Conservation (phyloP, 2,329 filamentous ascomycete species). For the Waltergamsia citrina region DNA sequence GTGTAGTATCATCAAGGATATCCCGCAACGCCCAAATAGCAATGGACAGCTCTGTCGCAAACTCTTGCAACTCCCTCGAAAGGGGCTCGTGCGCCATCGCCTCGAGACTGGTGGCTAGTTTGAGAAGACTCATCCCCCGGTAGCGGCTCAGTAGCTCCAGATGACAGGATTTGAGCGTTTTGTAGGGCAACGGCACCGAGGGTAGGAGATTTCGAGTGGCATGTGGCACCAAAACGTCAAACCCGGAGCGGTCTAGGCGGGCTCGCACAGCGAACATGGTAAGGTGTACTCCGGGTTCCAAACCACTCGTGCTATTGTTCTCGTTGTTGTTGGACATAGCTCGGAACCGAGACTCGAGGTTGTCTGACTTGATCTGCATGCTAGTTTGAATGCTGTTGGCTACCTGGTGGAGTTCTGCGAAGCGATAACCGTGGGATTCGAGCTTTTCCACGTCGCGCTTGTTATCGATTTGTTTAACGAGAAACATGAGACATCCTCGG, state of each 20-base stretch:
- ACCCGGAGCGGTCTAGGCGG: constrained; percentile 40
- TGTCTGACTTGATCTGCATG: constrained; percentile 60
- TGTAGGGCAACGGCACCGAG: constrained; percentile 41
- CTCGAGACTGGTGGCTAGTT: constrained; percentile 18
- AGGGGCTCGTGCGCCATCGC: constrained; percentile 5
- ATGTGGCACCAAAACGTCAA: constrained; percentile 53
- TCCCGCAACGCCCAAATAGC: constrained; percentile 28
- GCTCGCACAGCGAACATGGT: constrained; percentile 49
- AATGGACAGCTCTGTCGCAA: constrained; percentile 33
- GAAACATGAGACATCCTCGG: constrained; percentile 71
- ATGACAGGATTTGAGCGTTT: constrained; percentile 45
- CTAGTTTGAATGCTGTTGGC: constrained; percentile 57
- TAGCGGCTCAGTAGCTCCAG: constrained; percentile 42
- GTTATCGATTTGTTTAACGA: constrained; percentile 54
- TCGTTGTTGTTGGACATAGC: constrained; percentile 58
- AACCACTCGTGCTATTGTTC: constrained; percentile 26
- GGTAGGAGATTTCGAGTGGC: constrained; percentile 51
- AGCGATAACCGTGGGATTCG: constrained; percentile 67
- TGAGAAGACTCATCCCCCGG: constrained; percentile 25
- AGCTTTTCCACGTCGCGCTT: constrained; percentile 53
- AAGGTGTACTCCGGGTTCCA: constrained; percentile 42
- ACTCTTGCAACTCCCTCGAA: constrained; percentile 26
- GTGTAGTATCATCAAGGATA: constrained; percentile 32
- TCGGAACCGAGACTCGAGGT: constrained; percentile 51
- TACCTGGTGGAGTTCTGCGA: constrained; percentile 61